Percentiles rank a stretch among this genome's conserved stretches.
These are phyloP conservation scores for Penicillium cinerascens DNA, from an alignment of 495 filamentous ascomycete genomes.

Conservation along the genomic window DNA sequence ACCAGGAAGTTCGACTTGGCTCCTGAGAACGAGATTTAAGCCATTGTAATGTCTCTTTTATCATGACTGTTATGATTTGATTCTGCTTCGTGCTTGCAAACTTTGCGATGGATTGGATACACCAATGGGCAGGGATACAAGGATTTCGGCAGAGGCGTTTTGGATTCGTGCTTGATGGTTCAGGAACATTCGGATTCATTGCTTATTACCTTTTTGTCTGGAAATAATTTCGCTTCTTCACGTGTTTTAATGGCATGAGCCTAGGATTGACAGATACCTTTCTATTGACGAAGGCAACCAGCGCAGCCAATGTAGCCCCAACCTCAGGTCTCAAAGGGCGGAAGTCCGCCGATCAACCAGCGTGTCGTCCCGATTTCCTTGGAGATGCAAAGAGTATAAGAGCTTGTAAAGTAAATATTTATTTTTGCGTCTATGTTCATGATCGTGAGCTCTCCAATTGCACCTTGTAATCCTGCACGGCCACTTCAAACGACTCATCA, in stretches of 20 bases:
- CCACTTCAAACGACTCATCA: slow-evolving; percentile 54
- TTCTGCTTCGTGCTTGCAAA: slow-evolving; percentile 6
- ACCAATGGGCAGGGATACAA: slow-evolving; percentile 8
- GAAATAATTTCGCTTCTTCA: neutral
- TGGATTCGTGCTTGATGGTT: neutral
- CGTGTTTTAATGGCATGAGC: neutral
- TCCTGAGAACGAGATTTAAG: slow-evolving; percentile 49
- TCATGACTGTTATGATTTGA: slow-evolving; percentile 23
- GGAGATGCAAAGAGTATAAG: neutral
- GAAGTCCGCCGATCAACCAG: neutral
- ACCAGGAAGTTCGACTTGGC: slow-evolving; percentile 55
- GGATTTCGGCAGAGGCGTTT: slow-evolving; percentile 20
- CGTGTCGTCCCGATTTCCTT: too few species aligned
- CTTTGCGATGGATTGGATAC: slow-evolving; percentile 14
- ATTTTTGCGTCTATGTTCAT: slow-evolving; percentile 4
- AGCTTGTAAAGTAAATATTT: neutral
- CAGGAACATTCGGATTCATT: neutral
- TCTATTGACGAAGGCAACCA: neutral
- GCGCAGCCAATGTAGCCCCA: neutral
- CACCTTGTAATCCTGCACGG: slow-evolving; percentile 51
- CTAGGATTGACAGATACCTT: neutral
- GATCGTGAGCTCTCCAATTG: slow-evolving; percentile 26
- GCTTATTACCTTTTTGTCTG: neutral
- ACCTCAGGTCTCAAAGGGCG: neutral
- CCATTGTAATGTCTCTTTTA: neutral